A percentile compares a stretch with the other conserved stretches of the same genome.
Conservation (phyloP, 495 filamentous ascomycete species). For the Aspergillus baeticus region DNA sequence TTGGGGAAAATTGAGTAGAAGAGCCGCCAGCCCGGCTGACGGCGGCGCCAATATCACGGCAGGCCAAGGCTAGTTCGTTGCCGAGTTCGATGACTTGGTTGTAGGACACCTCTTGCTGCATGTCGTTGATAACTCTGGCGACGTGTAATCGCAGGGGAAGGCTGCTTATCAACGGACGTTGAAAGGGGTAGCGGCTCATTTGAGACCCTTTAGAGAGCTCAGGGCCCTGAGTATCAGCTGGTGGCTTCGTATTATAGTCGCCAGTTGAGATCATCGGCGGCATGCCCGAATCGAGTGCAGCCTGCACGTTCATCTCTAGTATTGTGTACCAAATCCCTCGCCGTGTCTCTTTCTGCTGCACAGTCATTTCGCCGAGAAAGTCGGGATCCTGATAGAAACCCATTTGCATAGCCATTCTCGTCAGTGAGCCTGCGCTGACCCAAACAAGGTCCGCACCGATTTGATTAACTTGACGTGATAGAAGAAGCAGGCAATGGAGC, state of each 20-base stretch:
- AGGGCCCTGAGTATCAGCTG: constrained; percentile 34
- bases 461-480: constrained; percentile 47
- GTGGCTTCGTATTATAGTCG: constrained; percentile 52
- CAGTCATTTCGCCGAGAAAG: constrained; percentile 36
- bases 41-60: constrained; percentile 24
- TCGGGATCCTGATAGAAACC: constrained; percentile 56
- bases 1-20: constrained; percentile 18
- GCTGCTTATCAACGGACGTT: constrained; percentile 42
- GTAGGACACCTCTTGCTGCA: constrained; percentile 47
- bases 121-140: constrained; percentile 39
- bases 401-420: constrained; percentile 54
- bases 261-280: constrained; percentile 45
- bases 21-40: constrained; percentile 13
- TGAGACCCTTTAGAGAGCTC: no score
- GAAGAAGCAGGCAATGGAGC: constrained; percentile 48
- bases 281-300: constrained; percentile 52
- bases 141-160: constrained; percentile 41
- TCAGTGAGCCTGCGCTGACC: constrained; percentile 50
- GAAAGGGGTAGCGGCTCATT: constrained; percentile 20
- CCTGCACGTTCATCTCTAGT: constrained; percentile 52
- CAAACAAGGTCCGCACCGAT: constrained; percentile 51
- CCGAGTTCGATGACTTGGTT: constrained; percentile 40
- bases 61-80: constrained; percentile 32
- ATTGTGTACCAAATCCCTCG: constrained; percentile 59
- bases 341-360: constrained; percentile 45